phyloP scores from a whole-genome alignment of 176 grass and related monocot genomes.

The Phragmites australis region DNA sequence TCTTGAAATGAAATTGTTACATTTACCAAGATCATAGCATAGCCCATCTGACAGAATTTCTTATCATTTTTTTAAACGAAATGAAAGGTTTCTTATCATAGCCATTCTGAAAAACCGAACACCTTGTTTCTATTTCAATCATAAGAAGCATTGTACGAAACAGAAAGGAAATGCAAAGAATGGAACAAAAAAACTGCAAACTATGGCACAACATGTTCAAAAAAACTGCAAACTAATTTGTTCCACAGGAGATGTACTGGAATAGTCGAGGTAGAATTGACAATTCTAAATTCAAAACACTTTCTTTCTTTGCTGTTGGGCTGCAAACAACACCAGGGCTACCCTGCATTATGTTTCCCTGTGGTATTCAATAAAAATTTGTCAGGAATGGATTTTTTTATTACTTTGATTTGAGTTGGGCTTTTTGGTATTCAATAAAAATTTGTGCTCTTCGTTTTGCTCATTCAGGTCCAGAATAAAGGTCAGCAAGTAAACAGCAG shows the following conservation, averaged over 20 bases:
- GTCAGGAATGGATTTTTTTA: background rate
- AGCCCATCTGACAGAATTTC: too few species aligned
- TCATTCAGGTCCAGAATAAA: conserved; percentile 78
- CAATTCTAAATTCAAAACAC: background rate
- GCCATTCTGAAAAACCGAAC: too few species aligned
- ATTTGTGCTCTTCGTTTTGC: background rate
- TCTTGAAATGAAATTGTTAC: background rate
- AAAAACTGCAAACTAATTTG: background rate
- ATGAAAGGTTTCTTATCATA: too few species aligned
- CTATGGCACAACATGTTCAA: too few species aligned
- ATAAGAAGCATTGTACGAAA: too few species aligned
- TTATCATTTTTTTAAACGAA: too few species aligned
- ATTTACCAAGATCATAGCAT: background rate
- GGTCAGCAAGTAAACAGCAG: conserved; percentile 61
- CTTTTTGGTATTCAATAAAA: background rate
- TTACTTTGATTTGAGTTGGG: background rate
- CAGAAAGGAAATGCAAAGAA: too few species aligned
- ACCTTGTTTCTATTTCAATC: too few species aligned
- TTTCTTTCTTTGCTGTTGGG: conserved; percentile 19
- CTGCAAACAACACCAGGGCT: background rate
- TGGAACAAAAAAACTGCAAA: too few species aligned
- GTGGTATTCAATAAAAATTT: background rate
- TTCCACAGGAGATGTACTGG: background rate
- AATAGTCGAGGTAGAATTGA: background rate
- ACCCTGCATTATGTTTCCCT: background rate